phyloP scores from a whole-genome alignment of 129 eudicot genomes.

The Pittosporum tobira region DNA sequence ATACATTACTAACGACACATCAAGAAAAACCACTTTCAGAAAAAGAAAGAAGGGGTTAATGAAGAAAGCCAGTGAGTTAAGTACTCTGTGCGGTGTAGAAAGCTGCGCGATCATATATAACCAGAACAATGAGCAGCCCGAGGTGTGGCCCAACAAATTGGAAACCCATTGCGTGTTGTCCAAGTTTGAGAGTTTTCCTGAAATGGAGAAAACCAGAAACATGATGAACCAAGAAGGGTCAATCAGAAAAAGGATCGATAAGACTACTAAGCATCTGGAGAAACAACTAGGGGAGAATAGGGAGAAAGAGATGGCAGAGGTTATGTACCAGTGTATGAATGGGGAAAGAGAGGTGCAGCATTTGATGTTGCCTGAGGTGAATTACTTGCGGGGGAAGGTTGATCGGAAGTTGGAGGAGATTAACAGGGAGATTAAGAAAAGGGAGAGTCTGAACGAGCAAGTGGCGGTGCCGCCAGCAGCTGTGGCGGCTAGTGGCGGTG shows the following conservation, averaged over 20 bases:
- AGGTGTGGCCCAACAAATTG: conserved; percentile 26
- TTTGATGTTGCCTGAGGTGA: conserved; percentile 30
- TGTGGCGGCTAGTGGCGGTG: conserved; percentile 10
- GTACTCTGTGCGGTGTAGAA: conserved; percentile 19
- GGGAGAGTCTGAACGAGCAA: conserved; percentile 5
- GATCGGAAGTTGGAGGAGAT: conserved; percentile 40
- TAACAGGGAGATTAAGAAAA: conserved; percentile 28
- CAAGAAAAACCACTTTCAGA: conserved; percentile 34
- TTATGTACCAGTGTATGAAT: conserved; percentile 43
- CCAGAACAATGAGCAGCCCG: conserved; percentile 22
- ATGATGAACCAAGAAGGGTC: conserved; percentile 33
- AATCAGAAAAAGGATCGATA: conserved; percentile 26
- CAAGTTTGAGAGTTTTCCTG: conserved; percentile 30
- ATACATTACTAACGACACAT: conserved; percentile 22
- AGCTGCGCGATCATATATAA: conserved; percentile 28
- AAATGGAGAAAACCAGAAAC: conserved; percentile 37
- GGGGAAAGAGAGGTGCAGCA: conserved; percentile 38
- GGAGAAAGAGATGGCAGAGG: conserved; percentile 42
- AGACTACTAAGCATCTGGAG: conserved; percentile 24
- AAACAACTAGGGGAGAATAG: conserved; percentile 36
- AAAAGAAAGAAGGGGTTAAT: conserved; percentile 36
- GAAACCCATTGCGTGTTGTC: conserved; percentile 22
- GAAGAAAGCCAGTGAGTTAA: conserved; percentile 35
- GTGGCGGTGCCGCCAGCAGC: conserved; percentile 2
- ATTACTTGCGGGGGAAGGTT: conserved; percentile 36